Conservation (phyloP, 2,329 filamentous ascomycete species). For the Colletotrichum liaoningense region DNA sequence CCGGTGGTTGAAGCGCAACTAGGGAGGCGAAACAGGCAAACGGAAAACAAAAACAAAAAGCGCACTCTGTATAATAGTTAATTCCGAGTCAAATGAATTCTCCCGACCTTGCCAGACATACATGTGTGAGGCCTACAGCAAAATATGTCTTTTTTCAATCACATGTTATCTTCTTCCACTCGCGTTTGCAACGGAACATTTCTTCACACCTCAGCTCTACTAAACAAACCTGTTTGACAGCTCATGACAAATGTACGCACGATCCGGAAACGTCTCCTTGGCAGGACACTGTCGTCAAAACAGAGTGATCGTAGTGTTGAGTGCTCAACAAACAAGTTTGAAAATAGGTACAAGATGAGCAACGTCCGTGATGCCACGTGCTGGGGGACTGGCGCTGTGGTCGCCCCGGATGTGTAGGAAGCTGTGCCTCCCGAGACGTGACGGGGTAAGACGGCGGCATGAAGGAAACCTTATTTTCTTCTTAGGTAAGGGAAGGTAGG, state of each 20-base stretch:
- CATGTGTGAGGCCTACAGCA: neutral
- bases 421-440: neutral
- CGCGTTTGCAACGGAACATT: neutral
- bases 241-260: neutral
- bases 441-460: neutral
- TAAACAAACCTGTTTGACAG: neutral
- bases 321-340: neutral
- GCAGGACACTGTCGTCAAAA: neutral
- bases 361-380: neutral
- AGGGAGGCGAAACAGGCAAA: neutral
- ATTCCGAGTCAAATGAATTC: conserved; percentile 14
- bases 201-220: neutral
- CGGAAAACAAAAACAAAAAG: conserved; percentile 2
- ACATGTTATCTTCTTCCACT: neutral
- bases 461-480: neutral
- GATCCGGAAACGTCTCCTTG: neutral
- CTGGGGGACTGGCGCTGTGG: neutral
- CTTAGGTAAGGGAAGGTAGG: neutral
- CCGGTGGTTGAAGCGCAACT: neutral
- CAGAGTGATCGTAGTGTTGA: neutral
- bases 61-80: conserved; percentile 33
- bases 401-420: neutral
- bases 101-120: neutral
- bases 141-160: too few relatives aligned
- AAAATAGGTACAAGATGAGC: neutral